Percentiles rank a stretch among this genome's conserved stretches.
phyloP scores from a whole-genome alignment of 2,329 filamentous ascomycete genomes.

The Blastomyces percursus region DNA sequence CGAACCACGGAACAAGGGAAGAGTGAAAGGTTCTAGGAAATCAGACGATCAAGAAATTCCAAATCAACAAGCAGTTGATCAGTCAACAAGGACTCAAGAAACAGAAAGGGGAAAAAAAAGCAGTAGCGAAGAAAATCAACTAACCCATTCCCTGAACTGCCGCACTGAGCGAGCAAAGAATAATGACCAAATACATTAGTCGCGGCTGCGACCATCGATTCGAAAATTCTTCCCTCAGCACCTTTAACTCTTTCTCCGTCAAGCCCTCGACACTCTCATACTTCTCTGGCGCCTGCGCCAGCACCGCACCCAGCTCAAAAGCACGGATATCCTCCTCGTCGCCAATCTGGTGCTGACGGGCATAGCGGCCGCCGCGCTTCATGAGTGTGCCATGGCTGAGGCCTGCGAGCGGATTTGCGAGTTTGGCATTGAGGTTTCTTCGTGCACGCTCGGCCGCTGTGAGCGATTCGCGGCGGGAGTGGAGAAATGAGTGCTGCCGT shows the following conservation, averaged over 20 bases:
- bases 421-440: slow-evolving; percentile 38
- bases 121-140: slow-evolving; percentile 13
- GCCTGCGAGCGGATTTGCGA: slow-evolving; percentile 44
- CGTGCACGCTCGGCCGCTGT: slow-evolving; percentile 32
- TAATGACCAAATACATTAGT: slow-evolving; percentile 54
- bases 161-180: slow-evolving; percentile 56
- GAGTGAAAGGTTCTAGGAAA: not conserved
- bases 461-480: slow-evolving; percentile 11
- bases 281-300: slow-evolving; percentile 44
- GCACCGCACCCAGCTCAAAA: slow-evolving; percentile 49
- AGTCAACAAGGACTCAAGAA: no score
- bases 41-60: not conserved
- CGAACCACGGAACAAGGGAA: not conserved
- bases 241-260: slow-evolving; percentile 46
- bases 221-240: slow-evolving; percentile 50
- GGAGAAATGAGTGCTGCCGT: slow-evolving; percentile 11
- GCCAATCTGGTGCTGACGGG: slow-evolving; percentile 43
- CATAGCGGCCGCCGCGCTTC: slow-evolving; percentile 49
- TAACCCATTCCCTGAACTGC: slow-evolving; percentile 58
- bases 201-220: slow-evolving; percentile 59
- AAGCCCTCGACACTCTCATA: slow-evolving; percentile 44
- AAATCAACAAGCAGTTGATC: no score
- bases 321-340: slow-evolving; percentile 47
- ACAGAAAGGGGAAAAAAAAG: no score
- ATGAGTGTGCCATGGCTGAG: slow-evolving; percentile 42